Percentiles rank a stretch among this genome's conserved stretches.
Evolutionary conservation across 108 stramenopile genomes (phyloP).

Genomic region (Licmophora abbreviata): DNA sequence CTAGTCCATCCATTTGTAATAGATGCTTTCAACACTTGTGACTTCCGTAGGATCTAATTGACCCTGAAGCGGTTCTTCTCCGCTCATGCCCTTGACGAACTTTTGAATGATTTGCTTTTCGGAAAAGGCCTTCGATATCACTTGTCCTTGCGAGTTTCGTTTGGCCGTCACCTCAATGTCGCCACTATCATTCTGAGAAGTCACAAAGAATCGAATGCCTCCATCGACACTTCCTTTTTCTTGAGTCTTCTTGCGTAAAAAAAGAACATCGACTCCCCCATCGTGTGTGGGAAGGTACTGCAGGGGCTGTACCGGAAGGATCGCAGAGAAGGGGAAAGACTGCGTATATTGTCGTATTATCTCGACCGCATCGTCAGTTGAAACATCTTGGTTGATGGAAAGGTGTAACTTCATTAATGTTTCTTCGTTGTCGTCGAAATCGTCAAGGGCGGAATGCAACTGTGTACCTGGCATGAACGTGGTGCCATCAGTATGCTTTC

Average conservation of each 20-base stretch:
- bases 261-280: conserved; percentile 50
- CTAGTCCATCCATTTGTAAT: background rate
- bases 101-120: conserved; percentile 54
- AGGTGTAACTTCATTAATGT: conserved; percentile 12
- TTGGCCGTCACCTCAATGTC: conserved; percentile 38
- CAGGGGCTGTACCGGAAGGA: conserved; percentile 71
- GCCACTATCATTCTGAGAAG: background rate
- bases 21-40: conserved; percentile 3
- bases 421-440: conserved; percentile 10
- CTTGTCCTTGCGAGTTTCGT: conserved; percentile 61
- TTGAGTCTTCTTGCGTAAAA: conserved; percentile 66
- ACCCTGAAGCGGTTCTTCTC: conserved; percentile 15
- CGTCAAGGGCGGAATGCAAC: too few relatives aligned
- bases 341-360: conserved; percentile 33
- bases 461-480: too few relatives aligned
- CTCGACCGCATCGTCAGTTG: conserved; percentile 14
- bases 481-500: too few relatives aligned
- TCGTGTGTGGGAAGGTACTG: conserved; percentile 56
- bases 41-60: conserved; percentile 11
- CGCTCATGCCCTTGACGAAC: conserved; percentile 42
- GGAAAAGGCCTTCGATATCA: conserved; percentile 55
- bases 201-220: conserved; percentile 53
- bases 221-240: conserved; percentile 66
- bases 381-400: background rate
- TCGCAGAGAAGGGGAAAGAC: conserved; percentile 73